These are phyloP conservation scores for Marasmius sp. DNA, from an alignment of 1,284 basidiomycete species.

Conservation along the genomic window DNA sequence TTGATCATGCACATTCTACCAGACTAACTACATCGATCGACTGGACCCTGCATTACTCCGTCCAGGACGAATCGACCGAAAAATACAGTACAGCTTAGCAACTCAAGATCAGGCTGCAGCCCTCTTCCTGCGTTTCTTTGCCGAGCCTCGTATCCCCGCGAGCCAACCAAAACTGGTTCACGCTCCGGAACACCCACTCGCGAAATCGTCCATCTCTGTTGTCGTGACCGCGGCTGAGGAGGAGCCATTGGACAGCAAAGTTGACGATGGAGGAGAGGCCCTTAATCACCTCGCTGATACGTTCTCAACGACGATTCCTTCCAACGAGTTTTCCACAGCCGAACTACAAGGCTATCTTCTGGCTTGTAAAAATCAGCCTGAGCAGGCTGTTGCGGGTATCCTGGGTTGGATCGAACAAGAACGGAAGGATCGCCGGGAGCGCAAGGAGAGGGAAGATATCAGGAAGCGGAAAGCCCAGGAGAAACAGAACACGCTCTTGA, in stretches of 20 bases:
- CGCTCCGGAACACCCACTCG: background rate
- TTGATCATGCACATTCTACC: background rate
- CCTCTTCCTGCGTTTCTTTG: conserved; percentile 56
- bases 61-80: conserved; percentile 53
- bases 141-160: conserved; percentile 10
- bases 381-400: conserved; percentile 36
- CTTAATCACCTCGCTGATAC: conserved; percentile 30
- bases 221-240: background rate
- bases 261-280: background rate
- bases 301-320: conserved; percentile 46
- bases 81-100: conserved; percentile 48
- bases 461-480: conserved; percentile 26
- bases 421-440: conserved; percentile 29
- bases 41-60: conserved; percentile 51
- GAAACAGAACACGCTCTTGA: conserved; percentile 15
- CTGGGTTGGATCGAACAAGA: conserved; percentile 42
- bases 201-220: background rate
- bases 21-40: conserved; percentile 56
- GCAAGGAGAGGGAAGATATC: conserved; percentile 26
- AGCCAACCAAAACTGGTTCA: background rate
- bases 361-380: conserved; percentile 45
- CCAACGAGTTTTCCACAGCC: conserved; percentile 52
- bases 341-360: conserved; percentile 61
- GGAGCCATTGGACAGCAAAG: background rate
- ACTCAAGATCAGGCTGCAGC: conserved; percentile 44